Evolutionary conservation across 1,284 basidiomycete species (phyloP), one percentile per base, ranked within the genome.

Genomic region (Violaceomyces palustris): DNA sequence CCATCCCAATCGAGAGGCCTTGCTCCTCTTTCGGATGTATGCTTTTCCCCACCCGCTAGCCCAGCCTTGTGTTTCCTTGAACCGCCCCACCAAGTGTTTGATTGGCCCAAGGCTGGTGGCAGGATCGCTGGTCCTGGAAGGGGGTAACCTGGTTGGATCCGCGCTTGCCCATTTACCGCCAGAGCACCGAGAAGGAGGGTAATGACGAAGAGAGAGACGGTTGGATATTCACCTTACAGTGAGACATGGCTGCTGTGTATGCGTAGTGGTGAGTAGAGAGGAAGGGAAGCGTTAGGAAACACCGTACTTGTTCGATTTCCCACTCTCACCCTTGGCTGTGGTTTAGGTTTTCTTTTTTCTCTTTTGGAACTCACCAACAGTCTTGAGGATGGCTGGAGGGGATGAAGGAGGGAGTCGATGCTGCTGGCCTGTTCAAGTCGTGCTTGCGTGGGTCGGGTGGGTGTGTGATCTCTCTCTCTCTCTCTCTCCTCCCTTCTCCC

Each of bases 161-260:
- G 26, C 8, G 10, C 18, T 35, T 14, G 14, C 4, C 34, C 14
- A 6, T 35, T 15, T 19, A 30, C 29, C 29, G 6, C 11, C 12
- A 5, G 6, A 30, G 29, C 29, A n/a, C n/a, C n/a, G n/a, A n/a
- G n/a, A n/a, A n/a, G n/a, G n/a, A n/a, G n/a, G n/a, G 29, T 30
- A n/a, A 8, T n/a, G 26, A 28, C 8, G 8, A 8, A 12, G 29
- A 30, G 29, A n/a, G 14, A 17, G 18, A 6, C 4, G 6, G 18
- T 12, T 14, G 6, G 35, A 52, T 53, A 50, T 45, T 61, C 51
- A 61, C 58, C 52, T 61, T 61, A 38, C 59, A 61, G 56, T 61
- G 59, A 40, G 59, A 61, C 59, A 61, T 61, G 44, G 49, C 11
- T 40, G 34, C 11, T 45, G 43, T 50, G 44, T 38, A 35, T 35